Base-by-base conservation (phyloP, 345 rosid species). In the Camelina sativa region DNA sequence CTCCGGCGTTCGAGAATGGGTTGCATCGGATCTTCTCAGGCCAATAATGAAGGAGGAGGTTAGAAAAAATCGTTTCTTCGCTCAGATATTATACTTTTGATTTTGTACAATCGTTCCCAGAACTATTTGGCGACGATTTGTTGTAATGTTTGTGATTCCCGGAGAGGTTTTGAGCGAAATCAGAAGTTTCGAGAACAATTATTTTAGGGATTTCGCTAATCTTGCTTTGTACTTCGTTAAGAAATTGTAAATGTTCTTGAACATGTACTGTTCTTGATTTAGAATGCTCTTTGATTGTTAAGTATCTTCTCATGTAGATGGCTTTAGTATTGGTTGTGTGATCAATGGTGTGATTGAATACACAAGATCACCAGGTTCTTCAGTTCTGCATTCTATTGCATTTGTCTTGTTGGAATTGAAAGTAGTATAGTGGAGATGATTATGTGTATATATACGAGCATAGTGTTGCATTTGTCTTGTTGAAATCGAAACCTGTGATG, bases 21-120 rank as follows among this genome's bases (percentile, higher is more conserved):
- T 4, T 79, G 79, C 53, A 58, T 57, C 38, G 70, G 56, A 68
- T 79, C 82, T 25, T 79, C 82, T 13, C 72, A 51, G 23, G 79
- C 82, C 12, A 62, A 22, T 55, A 41, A 25, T 3, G 78, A 68
- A 47, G 52, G 61, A 23, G 66, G 46, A 53, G 82, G 78, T 67
- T 5, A 16, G 22, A 2, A 15, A 13, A 48, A 2, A 4, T 17
- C 11, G 11, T 7, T 16, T 43, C 47, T 38, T 40, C 44, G 9
- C 44, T 40, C 44, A 3, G 4, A 40, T 40, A 40, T 40, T 40
- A 3, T 28, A 11, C 47, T 43, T 11, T 43, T 11, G 47, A 43
- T 43, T 43, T 32, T 5, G 35, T 32, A 32, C 35, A 32, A 32
- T 32, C 28, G 23, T 4, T 43, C 22, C 4, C 40, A 9, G 13